Conservation (phyloP, 2,329 filamentous ascomycete genomes). For the Fusarium zealandicum region DNA sequence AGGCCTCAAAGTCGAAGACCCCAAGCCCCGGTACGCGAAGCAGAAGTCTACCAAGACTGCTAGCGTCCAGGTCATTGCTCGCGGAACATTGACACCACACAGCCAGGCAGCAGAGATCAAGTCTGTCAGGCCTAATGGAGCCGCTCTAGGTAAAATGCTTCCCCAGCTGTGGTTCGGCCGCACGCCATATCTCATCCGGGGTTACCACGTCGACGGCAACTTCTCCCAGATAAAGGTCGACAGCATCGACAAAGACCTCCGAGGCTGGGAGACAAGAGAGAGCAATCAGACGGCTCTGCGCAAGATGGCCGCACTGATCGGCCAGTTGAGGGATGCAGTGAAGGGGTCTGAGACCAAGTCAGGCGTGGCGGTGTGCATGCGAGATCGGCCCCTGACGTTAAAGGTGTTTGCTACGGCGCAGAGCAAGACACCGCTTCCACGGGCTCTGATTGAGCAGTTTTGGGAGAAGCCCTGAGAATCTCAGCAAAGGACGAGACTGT, state of each 20-base stretch:
- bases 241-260: not conserved
- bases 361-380: constrained; percentile 8
- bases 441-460: not conserved
- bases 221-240: constrained; percentile 17
- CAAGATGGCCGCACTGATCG: constrained; percentile 2
- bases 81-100: not conserved
- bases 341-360: not conserved
- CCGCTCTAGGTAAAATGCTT: not conserved
- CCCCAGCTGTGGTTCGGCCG: constrained; percentile 43
- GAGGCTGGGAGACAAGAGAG: constrained; percentile 9
- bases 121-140: not conserved
- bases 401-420: not conserved
- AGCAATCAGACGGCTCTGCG: constrained; percentile 11
- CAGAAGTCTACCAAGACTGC: not conserved
- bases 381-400: not conserved
- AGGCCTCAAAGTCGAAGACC: not conserved
- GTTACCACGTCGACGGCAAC: constrained; percentile 25
- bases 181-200: constrained; percentile 36
- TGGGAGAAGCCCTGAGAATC: not conserved
- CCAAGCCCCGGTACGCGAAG: not conserved
- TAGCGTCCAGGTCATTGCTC: not conserved
- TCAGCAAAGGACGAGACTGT: too few relatives aligned
- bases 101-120: constrained; percentile 35
- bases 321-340: constrained; percentile 1
- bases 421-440: not conserved